A percentile compares a stretch with the other conserved stretches of the same genome.
Conservation (phyloP, 345 rosid species). For the Erysimum cheiranthoides region DNA sequence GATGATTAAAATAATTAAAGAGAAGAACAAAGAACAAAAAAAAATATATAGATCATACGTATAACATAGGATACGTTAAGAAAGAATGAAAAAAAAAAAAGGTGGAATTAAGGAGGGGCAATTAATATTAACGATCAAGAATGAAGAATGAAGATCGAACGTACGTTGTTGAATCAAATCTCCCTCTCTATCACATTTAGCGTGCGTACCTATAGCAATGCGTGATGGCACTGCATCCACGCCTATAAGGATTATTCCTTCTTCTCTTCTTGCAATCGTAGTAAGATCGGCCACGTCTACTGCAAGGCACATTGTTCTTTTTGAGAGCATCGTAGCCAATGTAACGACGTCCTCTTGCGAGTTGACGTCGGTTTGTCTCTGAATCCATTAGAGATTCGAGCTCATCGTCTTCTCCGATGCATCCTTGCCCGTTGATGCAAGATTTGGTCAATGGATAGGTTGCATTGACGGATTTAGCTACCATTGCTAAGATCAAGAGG, state of each 20-base stretch:
- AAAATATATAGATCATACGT: conserved; percentile 30
- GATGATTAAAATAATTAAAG: conserved; percentile 18
- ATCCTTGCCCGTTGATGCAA: conserved; percentile 40
- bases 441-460: conserved; percentile 41
- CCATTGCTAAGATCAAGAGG: conserved; percentile 41
- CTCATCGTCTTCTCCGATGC: conserved; percentile 47
- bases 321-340: conserved; percentile 56
- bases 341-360: conserved; percentile 43
- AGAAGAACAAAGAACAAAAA: neutral
- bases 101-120: neutral
- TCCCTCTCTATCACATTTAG: conserved; percentile 39
- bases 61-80: conserved; percentile 38
- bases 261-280: conserved; percentile 52
- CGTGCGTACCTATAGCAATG: conserved; percentile 53
- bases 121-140: conserved; percentile 35
- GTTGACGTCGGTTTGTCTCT: conserved; percentile 48
- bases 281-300: conserved; percentile 56
- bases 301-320: conserved; percentile 53
- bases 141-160: conserved; percentile 28
- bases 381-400: conserved; percentile 50
- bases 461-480: conserved; percentile 41
- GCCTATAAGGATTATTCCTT: conserved; percentile 55
- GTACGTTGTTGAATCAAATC: conserved; percentile 29
- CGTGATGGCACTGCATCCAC: conserved; percentile 63
- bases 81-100: neutral